Evolutionary conservation across 352 stramenopile genomes (phyloP), one percentile per base, ranked within the genome.

Genomic region (Phytophthora palmivora): DNA sequence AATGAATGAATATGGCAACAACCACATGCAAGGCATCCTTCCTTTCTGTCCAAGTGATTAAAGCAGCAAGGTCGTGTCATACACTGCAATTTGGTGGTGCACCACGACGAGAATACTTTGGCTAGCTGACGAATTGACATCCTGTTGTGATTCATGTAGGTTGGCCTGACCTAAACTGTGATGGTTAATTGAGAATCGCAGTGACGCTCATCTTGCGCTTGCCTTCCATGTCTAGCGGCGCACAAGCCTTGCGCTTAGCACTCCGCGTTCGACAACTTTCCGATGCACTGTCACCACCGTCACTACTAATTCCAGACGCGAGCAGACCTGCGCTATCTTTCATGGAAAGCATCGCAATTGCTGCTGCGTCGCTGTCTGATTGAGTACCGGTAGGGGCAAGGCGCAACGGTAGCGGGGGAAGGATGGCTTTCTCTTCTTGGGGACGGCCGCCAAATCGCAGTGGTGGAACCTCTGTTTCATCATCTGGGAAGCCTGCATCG

Each of bases 181-280:
- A 4, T 58, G 30, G 34, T 65, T 83, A 95, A 72, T 95, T 95
- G 53, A 95, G 79, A 75, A 95, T 94, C 41, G 85, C 89, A 15
- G 87, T 87, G 39, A 95, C 86, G 50, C 85, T 93, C 87, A 95
- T 95, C 69, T 95, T 95, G 67, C 87, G 82, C 78, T 92, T 94
- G 36, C 84, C 60, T 54, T 75, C 70, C 66, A 82, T 67, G 37
- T 75, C 39, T 44, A 92, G 61, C 26, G 81, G 81, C n/a, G 72
- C 79, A 38, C 72, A 88, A 14, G 83, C 85, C 60, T 94, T 92
- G 49, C 85, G 84, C 72, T 89, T 91, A 33, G 71, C 67, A 32
- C 51, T 76, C 5, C 67, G 75, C 9, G 61, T 55, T 22, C 72
- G 62, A 26, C 58, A 58, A 4, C 63, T 60, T 39, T 82, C 67